phyloP scores from a whole-genome alignment of 2,329 filamentous ascomycete genomes.

The Aspergillus cejpii region DNA sequence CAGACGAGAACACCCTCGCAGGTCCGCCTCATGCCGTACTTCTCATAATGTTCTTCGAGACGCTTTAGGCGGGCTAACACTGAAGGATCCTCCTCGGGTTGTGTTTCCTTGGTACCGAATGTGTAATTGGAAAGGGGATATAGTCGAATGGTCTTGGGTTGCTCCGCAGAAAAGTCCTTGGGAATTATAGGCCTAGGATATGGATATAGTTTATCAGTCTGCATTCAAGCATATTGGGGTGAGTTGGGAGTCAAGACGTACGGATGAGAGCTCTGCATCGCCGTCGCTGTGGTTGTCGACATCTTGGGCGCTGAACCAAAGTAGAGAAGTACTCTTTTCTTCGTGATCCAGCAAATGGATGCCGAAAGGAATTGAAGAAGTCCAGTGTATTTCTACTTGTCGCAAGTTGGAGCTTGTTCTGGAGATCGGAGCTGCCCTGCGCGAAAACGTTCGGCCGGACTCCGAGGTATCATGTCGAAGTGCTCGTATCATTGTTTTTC shows the following conservation, averaged over 20 bases:
- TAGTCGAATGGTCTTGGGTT: slow-evolving; percentile 81
- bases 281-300: slow-evolving; percentile 74
- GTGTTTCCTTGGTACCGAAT: slow-evolving; percentile 95
- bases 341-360: not conserved
- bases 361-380: not conserved
- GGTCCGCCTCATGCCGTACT: slow-evolving; percentile 92
- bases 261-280: slow-evolving; percentile 69
- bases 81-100: slow-evolving; percentile 94
- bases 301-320: slow-evolving; percentile 43
- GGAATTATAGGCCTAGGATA: slow-evolving; percentile 61
- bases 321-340: not conserved
- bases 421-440: slow-evolving; percentile 5
- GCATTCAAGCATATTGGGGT: not conserved
- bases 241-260: slow-evolving; percentile 30
- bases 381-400: slow-evolving; percentile 5
- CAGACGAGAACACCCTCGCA: slow-evolving; percentile 96
- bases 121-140: slow-evolving; percentile 98
- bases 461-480: slow-evolving; percentile 8
- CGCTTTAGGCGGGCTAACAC: slow-evolving; percentile 87
- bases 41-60: slow-evolving; percentile 87
- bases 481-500: too few species aligned
- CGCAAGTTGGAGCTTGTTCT: slow-evolving; percentile 2
- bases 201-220: slow-evolving; percentile 9
- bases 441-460: slow-evolving; percentile 29
- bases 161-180: slow-evolving; percentile 77